These are phyloP conservation scores for Punctularia strigosozonata DNA, from an alignment of 768 basidiomycete species.

Conservation along the genomic window DNA sequence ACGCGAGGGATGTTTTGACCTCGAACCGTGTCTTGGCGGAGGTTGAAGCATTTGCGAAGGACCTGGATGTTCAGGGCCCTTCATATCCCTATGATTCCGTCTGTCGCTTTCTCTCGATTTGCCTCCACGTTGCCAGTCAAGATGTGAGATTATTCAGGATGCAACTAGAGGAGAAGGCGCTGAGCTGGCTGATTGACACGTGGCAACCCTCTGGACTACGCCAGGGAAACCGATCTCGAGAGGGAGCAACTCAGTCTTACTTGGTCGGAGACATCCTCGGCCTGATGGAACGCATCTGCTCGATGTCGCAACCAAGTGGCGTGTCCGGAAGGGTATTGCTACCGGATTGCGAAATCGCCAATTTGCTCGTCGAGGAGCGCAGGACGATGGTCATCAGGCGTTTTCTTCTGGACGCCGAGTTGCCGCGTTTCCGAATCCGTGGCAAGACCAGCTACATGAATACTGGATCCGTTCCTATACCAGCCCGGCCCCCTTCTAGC, in stretches of 20 bases:
- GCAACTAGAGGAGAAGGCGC: constrained; percentile 77
- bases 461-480: not conserved
- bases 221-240: constrained; percentile 2
- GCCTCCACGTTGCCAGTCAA: constrained; percentile 59
- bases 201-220: constrained; percentile 41
- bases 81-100: constrained; percentile 81
- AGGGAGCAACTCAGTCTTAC: constrained; percentile 30
- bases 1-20: constrained; percentile 32
- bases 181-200: constrained; percentile 68
- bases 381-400: constrained; percentile 51
- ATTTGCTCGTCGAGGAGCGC: constrained; percentile 46
- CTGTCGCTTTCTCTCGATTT: constrained; percentile 66
- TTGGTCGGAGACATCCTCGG: constrained; percentile 47
- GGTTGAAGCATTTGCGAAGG: constrained; percentile 68
- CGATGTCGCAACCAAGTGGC: constrained; percentile 32
- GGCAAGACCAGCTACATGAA: not conserved
- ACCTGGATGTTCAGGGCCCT: constrained; percentile 87
- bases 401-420: constrained; percentile 53
- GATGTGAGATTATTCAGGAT: constrained; percentile 78
- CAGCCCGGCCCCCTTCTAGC: constrained; percentile 1
- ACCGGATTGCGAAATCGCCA: constrained; percentile 59
- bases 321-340: constrained; percentile 40
- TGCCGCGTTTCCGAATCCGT: constrained; percentile 36
- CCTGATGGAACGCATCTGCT: constrained; percentile 56
- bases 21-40: constrained; percentile 52